Conservation (phyloP, 805 yeast species). For the Candida vartiovaarae region DNA sequence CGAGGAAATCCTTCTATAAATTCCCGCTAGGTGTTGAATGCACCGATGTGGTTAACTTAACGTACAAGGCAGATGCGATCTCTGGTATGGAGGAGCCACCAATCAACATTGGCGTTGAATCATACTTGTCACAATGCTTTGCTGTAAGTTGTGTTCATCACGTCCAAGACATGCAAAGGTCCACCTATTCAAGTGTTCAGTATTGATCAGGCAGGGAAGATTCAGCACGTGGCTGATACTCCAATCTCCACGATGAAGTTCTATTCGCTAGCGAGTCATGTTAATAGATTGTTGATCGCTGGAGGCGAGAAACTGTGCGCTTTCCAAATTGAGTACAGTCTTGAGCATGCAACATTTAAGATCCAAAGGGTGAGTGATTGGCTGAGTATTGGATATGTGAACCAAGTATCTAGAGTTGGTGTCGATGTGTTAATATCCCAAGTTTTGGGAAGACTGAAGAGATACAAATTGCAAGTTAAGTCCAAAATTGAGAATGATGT, state of each 20-base stretch:
- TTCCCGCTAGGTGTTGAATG: conserved; percentile 20
- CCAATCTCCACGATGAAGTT: conserved; percentile 15
- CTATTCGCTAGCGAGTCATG: conserved; percentile 24
- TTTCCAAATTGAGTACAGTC: conserved; percentile 27
- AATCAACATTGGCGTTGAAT: conserved; percentile 26
- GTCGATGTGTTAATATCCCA: conserved; percentile 19
- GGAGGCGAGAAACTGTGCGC: conserved; percentile 27
- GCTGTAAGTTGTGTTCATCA: conserved; percentile 29
- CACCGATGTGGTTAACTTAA: conserved; percentile 20
- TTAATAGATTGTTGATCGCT: conserved; percentile 24
- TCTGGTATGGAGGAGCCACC: conserved; percentile 20
- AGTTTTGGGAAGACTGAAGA: conserved; percentile 8
- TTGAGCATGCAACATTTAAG: conserved; percentile 28
- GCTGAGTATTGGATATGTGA: conserved; percentile 9
- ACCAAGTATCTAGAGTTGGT: conserved; percentile 13
- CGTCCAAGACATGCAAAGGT: conserved; percentile 23
- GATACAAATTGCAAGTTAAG: conserved; percentile 10
- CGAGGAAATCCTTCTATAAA: conserved; percentile 10
- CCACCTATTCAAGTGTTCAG: conserved; percentile 28
- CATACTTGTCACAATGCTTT: conserved; percentile 30
- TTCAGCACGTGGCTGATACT: conserved; percentile 22
- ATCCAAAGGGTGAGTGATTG: conserved; percentile 21
- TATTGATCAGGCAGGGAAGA: conserved; percentile 28
- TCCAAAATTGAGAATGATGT: conserved; percentile 5
- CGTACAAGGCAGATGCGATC: conserved; percentile 14